Evolutionary conservation across 768 basidiomycete species (phyloP).

Genomic region (Bullera alba): DNA sequence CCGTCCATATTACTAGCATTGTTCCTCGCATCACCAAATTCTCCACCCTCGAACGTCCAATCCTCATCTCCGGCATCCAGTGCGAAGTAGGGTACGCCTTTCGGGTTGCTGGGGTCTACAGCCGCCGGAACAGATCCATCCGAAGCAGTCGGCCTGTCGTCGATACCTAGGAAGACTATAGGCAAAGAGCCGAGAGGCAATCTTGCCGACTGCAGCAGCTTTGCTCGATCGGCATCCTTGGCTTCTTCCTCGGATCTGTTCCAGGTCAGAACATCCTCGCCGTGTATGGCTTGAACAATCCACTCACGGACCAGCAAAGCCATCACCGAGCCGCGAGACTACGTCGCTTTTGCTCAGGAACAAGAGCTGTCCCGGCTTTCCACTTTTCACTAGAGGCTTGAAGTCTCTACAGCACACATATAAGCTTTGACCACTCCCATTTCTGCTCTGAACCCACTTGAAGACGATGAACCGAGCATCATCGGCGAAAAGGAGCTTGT

Average conservation of each 20-base stretch:
- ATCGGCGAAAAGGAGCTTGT: conserved; percentile 57
- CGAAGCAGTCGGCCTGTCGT: conserved; percentile 30
- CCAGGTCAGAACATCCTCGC: too few species aligned
- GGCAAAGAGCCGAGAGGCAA: conserved; percentile 22
- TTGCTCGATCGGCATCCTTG: conserved; percentile 38
- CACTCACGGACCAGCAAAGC: conserved; percentile 25
- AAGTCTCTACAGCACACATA: conserved; percentile 52
- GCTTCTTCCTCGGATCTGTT: too few species aligned
- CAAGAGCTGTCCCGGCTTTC: conserved; percentile 60
- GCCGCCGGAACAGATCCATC: conserved; percentile 52
- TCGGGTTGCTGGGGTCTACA: conserved; percentile 58
- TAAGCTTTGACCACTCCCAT: conserved; percentile 37
- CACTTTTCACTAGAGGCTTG: conserved; percentile 31
- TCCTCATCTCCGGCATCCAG: conserved; percentile 57
- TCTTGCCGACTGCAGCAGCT: conserved; percentile 49
- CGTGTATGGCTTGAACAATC: too few species aligned
- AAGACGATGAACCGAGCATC: conserved; percentile 72
- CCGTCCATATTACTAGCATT: conserved; percentile 49
- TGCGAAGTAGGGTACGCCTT: conserved; percentile 80
- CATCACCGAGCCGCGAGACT: conserved; percentile 52
- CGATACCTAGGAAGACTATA: conserved; percentile 43
- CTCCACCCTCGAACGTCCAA: conserved; percentile 44
- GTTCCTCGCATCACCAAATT: conserved; percentile 48
- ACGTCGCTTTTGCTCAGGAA: conserved; percentile 63
- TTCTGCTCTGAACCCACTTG: conserved; percentile 58